These are phyloP conservation scores for Leishmania amazonensis DNA, from an alignment of 208 protist genomes.

Conservation along the genomic window DNA sequence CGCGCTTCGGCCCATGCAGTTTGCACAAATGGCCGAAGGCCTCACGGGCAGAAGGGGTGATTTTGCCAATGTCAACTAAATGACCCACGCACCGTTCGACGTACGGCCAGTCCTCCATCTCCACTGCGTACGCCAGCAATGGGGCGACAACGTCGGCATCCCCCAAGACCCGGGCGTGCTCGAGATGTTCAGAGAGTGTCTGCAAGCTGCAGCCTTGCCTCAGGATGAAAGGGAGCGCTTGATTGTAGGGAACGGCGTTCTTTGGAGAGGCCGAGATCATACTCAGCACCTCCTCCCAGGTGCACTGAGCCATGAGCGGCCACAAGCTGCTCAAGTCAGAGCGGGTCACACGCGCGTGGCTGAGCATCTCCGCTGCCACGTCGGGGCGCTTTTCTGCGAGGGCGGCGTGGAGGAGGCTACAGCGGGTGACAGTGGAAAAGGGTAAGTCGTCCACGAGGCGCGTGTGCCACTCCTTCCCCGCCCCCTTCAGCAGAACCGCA, in stretches of 20 bases:
- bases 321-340: slow-evolving; percentile 69
- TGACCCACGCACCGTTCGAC: slow-evolving; percentile 80
- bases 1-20: slow-evolving; percentile 65
- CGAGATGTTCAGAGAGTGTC: slow-evolving; percentile 81
- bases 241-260: slow-evolving; percentile 77
- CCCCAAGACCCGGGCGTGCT: slow-evolving; percentile 83
- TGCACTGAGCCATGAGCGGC: slow-evolving; percentile 76
- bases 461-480: slow-evolving; percentile 73
- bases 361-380: slow-evolving; percentile 83
- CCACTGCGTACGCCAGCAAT: slow-evolving; percentile 76
- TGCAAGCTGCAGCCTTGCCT: slow-evolving; percentile 79
- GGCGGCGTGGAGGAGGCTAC: slow-evolving; percentile 77
- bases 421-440: slow-evolving; percentile 82
- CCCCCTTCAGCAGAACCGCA: slow-evolving; percentile 76
- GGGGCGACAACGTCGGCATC: slow-evolving; percentile 88
- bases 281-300: slow-evolving; percentile 79
- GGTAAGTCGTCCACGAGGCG: slow-evolving; percentile 76
- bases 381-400: slow-evolving; percentile 69
- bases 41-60: slow-evolving; percentile 61
- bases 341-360: slow-evolving; percentile 58
- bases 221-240: slow-evolving; percentile 73
- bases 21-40: slow-evolving; percentile 76
- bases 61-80: slow-evolving; percentile 85
- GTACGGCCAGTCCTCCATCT: slow-evolving; percentile 76
- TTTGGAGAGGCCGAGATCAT: slow-evolving; percentile 89